Conservation (phyloP, 2,329 filamentous ascomycete species). For the Thielaviopsis punctulata region DNA sequence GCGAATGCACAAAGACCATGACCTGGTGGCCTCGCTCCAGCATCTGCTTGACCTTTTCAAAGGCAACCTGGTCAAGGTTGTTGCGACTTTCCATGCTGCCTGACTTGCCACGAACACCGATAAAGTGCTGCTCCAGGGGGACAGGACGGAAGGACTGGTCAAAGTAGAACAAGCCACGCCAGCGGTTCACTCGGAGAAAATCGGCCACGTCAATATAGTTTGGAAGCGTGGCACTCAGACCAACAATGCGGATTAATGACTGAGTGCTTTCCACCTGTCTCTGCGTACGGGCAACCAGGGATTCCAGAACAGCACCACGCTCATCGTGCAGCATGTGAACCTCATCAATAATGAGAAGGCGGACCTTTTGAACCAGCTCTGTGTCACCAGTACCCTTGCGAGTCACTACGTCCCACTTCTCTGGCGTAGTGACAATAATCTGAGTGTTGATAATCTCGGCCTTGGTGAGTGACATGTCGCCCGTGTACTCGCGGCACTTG, state of each 20-base stretch:
- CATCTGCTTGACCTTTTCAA: conserved; percentile 93
- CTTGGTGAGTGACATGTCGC: conserved; percentile 98
- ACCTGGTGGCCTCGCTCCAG: conserved; percentile 81
- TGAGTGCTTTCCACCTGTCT: conserved; percentile 96
- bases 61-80: conserved; percentile 73
- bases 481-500: conserved; percentile 81
- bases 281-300: conserved; percentile 84
- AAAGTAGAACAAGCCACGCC: conserved; percentile 90
- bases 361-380: conserved; percentile 91
- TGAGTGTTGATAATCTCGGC: conserved; percentile 90
- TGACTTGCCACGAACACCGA: conserved; percentile 85
- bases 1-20: conserved; percentile 98
- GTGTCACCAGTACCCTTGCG: conserved; percentile 94
- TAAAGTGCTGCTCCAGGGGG: conserved; percentile 90
- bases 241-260: conserved; percentile 88
- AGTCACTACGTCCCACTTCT: conserved; percentile 98
- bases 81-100: conserved; percentile 68
- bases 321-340: conserved; percentile 99
- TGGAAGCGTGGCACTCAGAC: conserved; percentile 83
- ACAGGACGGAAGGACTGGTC: conserved; percentile 91
- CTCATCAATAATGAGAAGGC: conserved; percentile 91
- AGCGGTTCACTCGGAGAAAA: conserved; percentile 88
- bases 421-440: conserved; percentile 94
- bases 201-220: conserved; percentile 96
- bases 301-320: conserved; percentile 87